A percentile compares a stretch with the other conserved stretches of the same genome.
These are phyloP conservation scores for Sporothrix phasma DNA, from an alignment of 2,329 filamentous ascomycete species.

Conservation along the genomic window DNA sequence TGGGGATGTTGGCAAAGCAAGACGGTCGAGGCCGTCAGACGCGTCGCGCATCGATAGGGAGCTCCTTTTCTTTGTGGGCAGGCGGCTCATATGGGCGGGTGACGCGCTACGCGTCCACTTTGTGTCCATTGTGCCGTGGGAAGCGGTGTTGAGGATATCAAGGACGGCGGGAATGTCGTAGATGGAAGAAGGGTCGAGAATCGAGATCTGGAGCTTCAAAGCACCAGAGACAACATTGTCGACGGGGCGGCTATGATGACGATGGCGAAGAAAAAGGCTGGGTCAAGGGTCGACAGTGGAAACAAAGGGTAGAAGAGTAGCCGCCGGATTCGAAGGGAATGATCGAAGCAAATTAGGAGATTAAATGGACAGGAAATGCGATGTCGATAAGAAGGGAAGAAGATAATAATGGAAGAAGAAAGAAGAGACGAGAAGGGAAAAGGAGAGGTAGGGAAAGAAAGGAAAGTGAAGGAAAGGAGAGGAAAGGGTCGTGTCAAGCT, in stretches of 20 bases:
- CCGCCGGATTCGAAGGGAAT: too few species aligned
- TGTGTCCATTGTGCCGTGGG: background rate
- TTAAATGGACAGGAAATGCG: background rate
- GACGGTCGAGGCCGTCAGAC: conserved; percentile 9
- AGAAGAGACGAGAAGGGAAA: background rate
- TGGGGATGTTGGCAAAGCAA: conserved; percentile 3
- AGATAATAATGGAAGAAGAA: background rate
- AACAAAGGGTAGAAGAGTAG: too few species aligned
- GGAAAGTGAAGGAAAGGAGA: background rate
- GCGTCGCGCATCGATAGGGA: conserved; percentile 12
- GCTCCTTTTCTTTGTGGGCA: conserved; percentile 14
- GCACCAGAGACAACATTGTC: conserved; percentile 4
- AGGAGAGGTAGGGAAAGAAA: background rate
- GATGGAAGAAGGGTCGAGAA: background rate
- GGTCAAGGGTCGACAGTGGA: too few species aligned
- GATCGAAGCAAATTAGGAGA: too few species aligned
- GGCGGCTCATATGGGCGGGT: conserved; percentile 1
- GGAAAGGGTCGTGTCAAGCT: background rate
- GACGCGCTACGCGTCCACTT: conserved; percentile 5
- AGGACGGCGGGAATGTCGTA: too few species aligned
- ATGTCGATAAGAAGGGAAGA: background rate
- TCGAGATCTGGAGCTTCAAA: background rate
- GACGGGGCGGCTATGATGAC: background rate
- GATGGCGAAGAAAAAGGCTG: too few species aligned
- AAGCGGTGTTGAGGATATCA: background rate